Evolutionary conservation across 257 asterid genomes (phyloP).

Genomic region (Solanum pinnatisectum): DNA sequence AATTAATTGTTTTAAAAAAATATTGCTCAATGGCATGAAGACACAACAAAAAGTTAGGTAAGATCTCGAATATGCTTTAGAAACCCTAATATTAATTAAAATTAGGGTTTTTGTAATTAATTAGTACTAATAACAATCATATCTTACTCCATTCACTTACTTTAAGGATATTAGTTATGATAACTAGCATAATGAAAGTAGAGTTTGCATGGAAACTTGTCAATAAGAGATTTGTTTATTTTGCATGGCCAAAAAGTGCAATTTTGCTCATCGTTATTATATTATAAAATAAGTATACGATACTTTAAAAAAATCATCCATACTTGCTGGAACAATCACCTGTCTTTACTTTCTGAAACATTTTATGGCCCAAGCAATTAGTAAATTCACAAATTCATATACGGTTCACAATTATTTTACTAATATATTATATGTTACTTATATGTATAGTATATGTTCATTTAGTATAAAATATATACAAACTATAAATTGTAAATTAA

Average conservation of each 20-base stretch:
- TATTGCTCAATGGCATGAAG: neutral
- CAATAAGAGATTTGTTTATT: neutral
- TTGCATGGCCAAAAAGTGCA: neutral
- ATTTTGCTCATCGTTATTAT: neutral
- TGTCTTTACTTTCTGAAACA: neutral
- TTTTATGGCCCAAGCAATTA: neutral
- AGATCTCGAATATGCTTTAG: slow-evolving; percentile 7
- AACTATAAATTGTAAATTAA: neutral
- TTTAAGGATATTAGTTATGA: neutral
- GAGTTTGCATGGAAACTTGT: slow-evolving; percentile 4
- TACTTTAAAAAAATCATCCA: neutral
- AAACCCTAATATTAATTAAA: neutral
- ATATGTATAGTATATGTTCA: neutral
- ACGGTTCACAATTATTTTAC: neutral
- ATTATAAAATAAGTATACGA: neutral
- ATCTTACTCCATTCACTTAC: neutral
- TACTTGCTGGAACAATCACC: neutral
- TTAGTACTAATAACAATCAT: neutral
- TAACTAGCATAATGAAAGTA: neutral
- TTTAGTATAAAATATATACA: neutral
- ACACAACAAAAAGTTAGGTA: neutral
- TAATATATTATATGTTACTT: neutral
- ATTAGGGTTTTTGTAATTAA: neutral
- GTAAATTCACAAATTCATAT: neutral
- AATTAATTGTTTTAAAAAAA: neutral